Evolutionary conservation across 257 asterid species (phyloP), one percentile per base, ranked within the genome.

Genomic region (Nicotiana noctiflora): DNA sequence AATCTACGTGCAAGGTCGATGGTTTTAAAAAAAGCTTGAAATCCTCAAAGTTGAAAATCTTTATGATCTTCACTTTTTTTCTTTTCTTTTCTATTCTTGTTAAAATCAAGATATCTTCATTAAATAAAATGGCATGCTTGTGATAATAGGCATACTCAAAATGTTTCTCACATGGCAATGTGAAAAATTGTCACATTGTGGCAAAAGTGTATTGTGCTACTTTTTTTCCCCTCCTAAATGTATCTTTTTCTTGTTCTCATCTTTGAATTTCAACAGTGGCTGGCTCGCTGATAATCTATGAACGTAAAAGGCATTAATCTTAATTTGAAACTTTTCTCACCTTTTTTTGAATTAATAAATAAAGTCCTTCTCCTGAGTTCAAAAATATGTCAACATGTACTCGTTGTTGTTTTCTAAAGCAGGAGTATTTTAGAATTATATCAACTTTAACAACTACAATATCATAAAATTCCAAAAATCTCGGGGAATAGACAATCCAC

Each of bases 1-100:
- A 94, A 90, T 86, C 90, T 94, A 34, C 89, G 89, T 74, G 97
- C 98, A 27, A 91, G 84, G 80, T 86, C 98, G 40, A 19, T 82
- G 89, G 32, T 95, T n/a, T 65, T 90, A 75, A 86, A 90, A 67
- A 90, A 85, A 65, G 89, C 85, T 57, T 89, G 82, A 89, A 46
- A 72, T 72, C 78, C 15, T 72, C 37, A 49, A 21, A 46, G 60
- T 14, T 72, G 56, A 25, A 25, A 25, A 25, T 25, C n/a, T n/a
- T n/a, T n/a, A n/a, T n/a, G 19, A 23, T 72, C 3, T 70, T 68
- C 34, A 21, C 8, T 27, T 27, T 27, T 11, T 62, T 12, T 25
- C 12, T 29, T 62, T 25, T 23, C 13, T 61, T 25, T 25, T 61
- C 34, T 23, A 1, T 1, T 61, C 34, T 25, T 25, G 3, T 61